A percentile compares a stretch with the other conserved stretches of the same genome.
phyloP scores from a whole-genome alignment of 2,329 filamentous ascomycete genomes.

The Herpotrichia juniperi region DNA sequence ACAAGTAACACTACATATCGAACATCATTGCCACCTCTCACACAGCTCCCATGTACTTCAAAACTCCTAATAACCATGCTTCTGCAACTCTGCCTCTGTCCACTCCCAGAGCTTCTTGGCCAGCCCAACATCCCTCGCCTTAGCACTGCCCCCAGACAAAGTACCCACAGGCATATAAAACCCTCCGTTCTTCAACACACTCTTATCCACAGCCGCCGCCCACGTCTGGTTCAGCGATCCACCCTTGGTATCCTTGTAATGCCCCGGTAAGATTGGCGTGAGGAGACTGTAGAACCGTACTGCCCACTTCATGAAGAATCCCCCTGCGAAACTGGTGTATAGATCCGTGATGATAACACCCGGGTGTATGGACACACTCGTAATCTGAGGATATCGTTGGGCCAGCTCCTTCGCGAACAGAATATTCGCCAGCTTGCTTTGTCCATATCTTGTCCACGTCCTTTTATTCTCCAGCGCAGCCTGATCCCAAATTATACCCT shows the following conservation, averaged over 20 bases:
- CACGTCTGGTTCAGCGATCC: conserved; percentile 53
- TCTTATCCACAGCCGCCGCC: conserved; percentile 43
- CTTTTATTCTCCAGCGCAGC: conserved; percentile 32
- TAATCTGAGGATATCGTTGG: conserved; percentile 52
- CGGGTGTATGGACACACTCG: conserved; percentile 54
- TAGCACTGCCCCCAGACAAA: conserved; percentile 26
- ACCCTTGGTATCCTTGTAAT: conserved; percentile 32
- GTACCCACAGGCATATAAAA: conserved; percentile 50
- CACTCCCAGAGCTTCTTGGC: conserved; percentile 47
- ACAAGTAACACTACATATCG: too few species aligned
- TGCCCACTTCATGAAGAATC: conserved; percentile 28
- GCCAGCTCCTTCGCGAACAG: conserved; percentile 53
- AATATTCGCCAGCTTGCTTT: conserved; percentile 58
- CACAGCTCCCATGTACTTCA: too few species aligned
- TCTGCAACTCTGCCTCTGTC: conserved; percentile 42
- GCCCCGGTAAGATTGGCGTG: conserved; percentile 32
- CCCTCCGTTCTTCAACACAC: conserved; percentile 47
- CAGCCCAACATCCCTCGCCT: conserved; percentile 34
- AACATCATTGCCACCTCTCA: too few species aligned
- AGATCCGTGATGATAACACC: conserved; percentile 56
- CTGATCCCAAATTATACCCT: conserved; percentile 46
- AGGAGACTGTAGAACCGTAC: conserved; percentile 34
- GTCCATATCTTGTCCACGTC: conserved; percentile 52
- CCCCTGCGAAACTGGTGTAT: conserved; percentile 30
- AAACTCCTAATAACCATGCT: conserved; percentile 38